Base-by-base conservation (phyloP, 23 red algal species). In the Agarophyton chilense region DNA sequence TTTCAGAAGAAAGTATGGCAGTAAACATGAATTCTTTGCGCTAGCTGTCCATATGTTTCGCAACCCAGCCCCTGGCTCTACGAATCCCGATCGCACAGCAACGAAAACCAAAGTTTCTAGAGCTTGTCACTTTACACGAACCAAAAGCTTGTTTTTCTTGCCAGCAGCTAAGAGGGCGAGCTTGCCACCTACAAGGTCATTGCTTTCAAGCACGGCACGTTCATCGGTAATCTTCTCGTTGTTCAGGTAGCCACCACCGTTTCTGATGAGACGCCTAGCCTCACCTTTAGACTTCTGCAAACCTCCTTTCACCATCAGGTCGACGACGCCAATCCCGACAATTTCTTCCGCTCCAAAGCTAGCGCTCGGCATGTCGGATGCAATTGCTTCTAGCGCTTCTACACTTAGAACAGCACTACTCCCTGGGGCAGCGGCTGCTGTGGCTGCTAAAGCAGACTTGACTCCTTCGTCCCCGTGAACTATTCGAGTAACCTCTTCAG, bases 391-490 rank as follows among this genome's bases (percentile, higher is more conserved):
- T 46, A 98, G 54, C 0, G 88, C 90, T 0, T 93, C 96, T 43
- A 89, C 93, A 45, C 81, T 87, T 2, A 95, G 50, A 17, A 84
- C 86, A 28, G 77, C 79, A 13, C 77, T 77, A 31, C 84, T 83
- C 49, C 95, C 96, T 28, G 96, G 96, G 4, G 92, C 77, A 1
- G 96, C 92, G 26, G 92, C 81, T 5, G 92, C 90, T 14, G 96
- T 98, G 26, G 92, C 89, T 2, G 82, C 94, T 36, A 91, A 81
- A 4, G 96, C 96, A 33, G 79, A 50, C 16, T 55, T 25, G 6
- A 98, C 50, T 33, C 88, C 96, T 53, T 83, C 83, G n/a, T 95
- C 93, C 12, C 96, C 96, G 88, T 98, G 96, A 17, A 98, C 93
- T 13, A 98, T 73, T 46, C 81, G 45, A 29, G 96, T 98, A 22